phyloP scores from a whole-genome alignment of 2,329 filamentous ascomycete genomes.

The Zymoseptoria crescenta region DNA sequence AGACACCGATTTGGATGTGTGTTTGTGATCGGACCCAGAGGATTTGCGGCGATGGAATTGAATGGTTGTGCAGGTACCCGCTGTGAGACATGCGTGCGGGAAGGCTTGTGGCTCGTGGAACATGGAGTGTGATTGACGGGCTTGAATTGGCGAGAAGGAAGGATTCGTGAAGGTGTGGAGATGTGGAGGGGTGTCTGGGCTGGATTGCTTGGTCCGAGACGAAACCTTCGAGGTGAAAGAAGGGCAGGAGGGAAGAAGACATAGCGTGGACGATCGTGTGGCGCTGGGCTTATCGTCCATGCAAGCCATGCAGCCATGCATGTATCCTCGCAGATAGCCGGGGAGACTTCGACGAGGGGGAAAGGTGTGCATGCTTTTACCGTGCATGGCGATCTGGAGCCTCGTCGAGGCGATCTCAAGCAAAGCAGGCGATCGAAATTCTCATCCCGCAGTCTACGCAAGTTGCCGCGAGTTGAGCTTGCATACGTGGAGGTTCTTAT shows the following conservation, averaged over 20 bases:
- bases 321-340: neutral
- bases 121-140: neutral
- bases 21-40: neutral
- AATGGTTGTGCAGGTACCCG: neutral
- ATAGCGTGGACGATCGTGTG: neutral
- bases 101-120: neutral
- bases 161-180: neutral
- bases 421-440: neutral
- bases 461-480: neutral
- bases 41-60: neutral
- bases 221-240: neutral
- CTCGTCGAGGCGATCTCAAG: neutral
- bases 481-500: too few relatives aligned
- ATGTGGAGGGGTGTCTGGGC: neutral
- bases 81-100: neutral
- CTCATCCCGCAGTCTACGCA: neutral
- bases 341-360: neutral
- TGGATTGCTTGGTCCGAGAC: neutral
- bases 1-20: neutral
- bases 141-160: neutral
- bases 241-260: neutral
- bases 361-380: neutral
- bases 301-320: neutral
- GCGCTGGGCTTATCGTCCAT: neutral
- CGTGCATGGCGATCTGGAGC: neutral